A percentile compares a stretch with the other conserved stretches of the same genome.
phyloP scores from a whole-genome alignment of 305 asterid species.

The Caryopteris hybrid region DNA sequence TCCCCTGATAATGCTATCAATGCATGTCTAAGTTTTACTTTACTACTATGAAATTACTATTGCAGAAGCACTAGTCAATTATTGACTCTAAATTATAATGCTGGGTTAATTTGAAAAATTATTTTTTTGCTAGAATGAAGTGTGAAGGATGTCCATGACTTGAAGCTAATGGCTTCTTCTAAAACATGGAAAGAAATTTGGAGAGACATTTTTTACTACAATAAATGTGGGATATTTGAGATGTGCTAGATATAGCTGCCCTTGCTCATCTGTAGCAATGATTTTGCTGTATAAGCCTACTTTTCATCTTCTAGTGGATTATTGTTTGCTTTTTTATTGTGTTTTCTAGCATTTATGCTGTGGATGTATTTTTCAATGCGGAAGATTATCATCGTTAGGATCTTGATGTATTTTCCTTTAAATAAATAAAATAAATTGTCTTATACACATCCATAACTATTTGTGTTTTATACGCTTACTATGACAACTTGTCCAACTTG shows the following conservation, averaged over 20 bases:
- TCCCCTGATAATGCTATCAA: neutral
- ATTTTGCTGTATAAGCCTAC: conserved; percentile 4
- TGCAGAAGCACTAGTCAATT: neutral
- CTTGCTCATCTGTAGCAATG: neutral
- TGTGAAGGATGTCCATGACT: neutral
- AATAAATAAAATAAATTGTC: neutral
- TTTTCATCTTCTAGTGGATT: neutral
- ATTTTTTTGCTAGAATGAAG: neutral
- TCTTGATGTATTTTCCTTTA: neutral
- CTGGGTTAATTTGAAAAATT: neutral
- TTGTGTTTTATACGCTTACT: neutral
- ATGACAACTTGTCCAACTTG: neutral
- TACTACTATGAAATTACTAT: neutral
- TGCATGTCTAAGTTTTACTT: neutral
- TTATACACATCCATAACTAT: neutral
- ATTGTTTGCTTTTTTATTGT: neutral
- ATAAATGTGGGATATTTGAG: neutral
- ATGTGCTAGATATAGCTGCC: neutral
- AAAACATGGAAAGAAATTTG: neutral
- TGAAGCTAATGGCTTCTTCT: neutral
- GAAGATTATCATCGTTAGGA: neutral
- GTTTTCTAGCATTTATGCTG: neutral
- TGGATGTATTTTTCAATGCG: neutral
- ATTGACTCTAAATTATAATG: neutral
- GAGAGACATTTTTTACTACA: neutral